These are phyloP conservation scores for Zoysia matrella DNA, from an alignment of 202 grass and related monocot species.

Conservation along the genomic window DNA sequence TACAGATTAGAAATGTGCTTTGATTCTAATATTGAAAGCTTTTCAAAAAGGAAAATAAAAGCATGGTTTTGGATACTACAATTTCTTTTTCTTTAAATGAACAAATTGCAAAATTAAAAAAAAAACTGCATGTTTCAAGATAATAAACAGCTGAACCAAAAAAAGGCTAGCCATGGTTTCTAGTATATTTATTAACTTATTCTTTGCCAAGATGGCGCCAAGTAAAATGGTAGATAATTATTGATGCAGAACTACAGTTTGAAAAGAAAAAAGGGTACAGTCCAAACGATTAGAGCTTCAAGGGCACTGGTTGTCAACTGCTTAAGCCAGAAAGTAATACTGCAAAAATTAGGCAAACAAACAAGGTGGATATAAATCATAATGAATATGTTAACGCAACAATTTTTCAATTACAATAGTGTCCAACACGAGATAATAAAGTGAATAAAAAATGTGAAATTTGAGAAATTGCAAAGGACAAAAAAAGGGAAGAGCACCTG, in stretches of 20 bases:
- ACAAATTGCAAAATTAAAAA: background rate
- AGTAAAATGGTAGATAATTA: background rate
- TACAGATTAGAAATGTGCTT: background rate
- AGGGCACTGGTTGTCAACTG: constrained; percentile 1
- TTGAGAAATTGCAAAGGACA: background rate
- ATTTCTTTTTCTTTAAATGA: background rate
- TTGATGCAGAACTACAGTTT: background rate
- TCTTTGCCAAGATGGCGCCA: constrained; percentile 23
- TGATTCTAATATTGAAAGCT: constrained; percentile 11
- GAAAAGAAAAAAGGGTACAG: background rate
- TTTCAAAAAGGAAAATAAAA: constrained; percentile 12
- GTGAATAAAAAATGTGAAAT: background rate
- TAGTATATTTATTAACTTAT: constrained; percentile 1
- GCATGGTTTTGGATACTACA: background rate
- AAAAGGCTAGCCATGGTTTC: constrained; percentile 7
- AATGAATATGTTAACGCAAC: constrained; percentile 11
- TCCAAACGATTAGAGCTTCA: constrained; percentile 17
- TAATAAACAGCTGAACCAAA: constrained; percentile 17
- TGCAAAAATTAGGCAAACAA: constrained; percentile 23
- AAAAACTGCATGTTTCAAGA: constrained; percentile 17
- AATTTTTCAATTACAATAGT: background rate
- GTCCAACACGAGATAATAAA: constrained; percentile 12
- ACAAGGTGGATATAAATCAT: background rate
- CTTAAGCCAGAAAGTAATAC: constrained; percentile 12
- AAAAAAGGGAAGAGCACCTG: constrained; percentile 28